Conservation (phyloP, 1,284 basidiomycete genomes). For the Takashimella tepidaria region DNA sequence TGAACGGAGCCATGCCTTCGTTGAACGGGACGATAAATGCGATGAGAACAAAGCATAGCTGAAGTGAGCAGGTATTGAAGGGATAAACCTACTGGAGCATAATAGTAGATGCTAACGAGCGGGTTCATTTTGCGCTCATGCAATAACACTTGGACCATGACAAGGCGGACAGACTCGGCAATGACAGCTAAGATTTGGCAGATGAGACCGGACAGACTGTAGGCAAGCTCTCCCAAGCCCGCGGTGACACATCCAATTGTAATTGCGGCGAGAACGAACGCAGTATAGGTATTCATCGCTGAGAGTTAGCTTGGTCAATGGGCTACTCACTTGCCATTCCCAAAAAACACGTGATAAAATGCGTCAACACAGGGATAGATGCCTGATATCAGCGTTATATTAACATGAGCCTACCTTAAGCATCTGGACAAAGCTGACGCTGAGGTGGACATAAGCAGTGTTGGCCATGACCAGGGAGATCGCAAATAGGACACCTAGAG, state of each 20-base stretch:
- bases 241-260: conserved; percentile 69
- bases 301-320: conserved; percentile 4
- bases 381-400: conserved; percentile 12
- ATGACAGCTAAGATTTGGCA: conserved; percentile 69
- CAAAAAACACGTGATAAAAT: conserved; percentile 48
- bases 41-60: conserved; percentile 54
- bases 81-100: conserved; percentile 37
- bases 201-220: conserved; percentile 78
- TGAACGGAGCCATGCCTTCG: conserved; percentile 83
- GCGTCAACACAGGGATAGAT: conserved; percentile 42
- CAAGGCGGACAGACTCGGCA: conserved; percentile 55
- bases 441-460: conserved; percentile 86
- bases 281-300: conserved; percentile 86
- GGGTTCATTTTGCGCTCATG: conserved; percentile 28
- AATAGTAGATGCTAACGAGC: conserved; percentile 9
- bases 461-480: conserved; percentile 87
- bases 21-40: conserved; percentile 75
- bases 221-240: conserved; percentile 71
- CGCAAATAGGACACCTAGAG: conserved; percentile 86
- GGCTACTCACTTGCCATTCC: background rate
- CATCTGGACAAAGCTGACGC: conserved; percentile 96
- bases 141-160: conserved; percentile 70
- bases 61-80: background rate
- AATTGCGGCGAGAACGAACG: conserved; percentile 88
- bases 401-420: conserved; percentile 61